Percentiles rank a stretch among this genome's conserved stretches.
Evolutionary conservation across 345 rosid genomes (phyloP).

Genomic region (Adansonia digitata): DNA sequence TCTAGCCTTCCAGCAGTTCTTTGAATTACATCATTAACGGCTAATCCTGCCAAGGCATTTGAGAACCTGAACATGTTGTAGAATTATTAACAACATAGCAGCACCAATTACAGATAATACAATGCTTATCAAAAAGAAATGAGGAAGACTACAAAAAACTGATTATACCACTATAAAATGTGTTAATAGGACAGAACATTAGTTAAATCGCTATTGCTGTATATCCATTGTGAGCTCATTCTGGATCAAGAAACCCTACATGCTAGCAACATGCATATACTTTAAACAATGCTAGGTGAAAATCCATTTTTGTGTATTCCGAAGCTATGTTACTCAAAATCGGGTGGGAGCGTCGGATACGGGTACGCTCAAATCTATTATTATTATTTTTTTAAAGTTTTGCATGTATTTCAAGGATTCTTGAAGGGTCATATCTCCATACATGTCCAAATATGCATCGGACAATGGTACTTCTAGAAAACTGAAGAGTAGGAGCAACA

Average conservation of each 20-base stretch:
- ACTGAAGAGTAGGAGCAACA: no score
- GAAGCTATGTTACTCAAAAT: no score
- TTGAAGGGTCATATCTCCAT: no score
- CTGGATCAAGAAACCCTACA: not conserved
- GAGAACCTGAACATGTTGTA: conserved; percentile 61
- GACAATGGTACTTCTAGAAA: no score
- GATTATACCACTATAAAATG: not conserved
- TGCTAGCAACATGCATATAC: not conserved
- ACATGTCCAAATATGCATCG: no score
- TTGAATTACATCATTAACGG: conserved; percentile 66
- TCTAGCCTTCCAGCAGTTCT: conserved; percentile 85
- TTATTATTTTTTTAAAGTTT: no score
- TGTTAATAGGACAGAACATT: not conserved
- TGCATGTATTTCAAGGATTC: no score
- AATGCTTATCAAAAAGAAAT: not conserved
- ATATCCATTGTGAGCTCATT: not conserved
- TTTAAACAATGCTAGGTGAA: not conserved
- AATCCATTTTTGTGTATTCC: not conserved
- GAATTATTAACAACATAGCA: not conserved
- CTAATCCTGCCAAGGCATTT: conserved; percentile 58
- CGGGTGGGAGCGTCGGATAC: no score
- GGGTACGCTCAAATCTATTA: no score
- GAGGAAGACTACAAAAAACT: not conserved
- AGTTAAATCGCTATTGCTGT: not conserved
- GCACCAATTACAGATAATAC: not conserved